phyloP scores from a whole-genome alignment of 1,139 yeast genomes.

The Yamadazyma spencermartinsiae region DNA sequence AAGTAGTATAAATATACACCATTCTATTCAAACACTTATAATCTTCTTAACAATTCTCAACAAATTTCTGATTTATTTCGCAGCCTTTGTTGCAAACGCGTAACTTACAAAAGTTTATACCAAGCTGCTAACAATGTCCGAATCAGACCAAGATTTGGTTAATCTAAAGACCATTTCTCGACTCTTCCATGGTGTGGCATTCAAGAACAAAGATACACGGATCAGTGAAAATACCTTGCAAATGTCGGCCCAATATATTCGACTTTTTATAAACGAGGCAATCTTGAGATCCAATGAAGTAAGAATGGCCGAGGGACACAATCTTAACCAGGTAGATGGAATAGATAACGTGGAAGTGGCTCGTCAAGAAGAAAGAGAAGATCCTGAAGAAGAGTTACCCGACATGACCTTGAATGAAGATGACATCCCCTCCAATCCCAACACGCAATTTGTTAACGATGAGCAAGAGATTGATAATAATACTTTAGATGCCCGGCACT shows the following conservation, averaged over 20 bases:
- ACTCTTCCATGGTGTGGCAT: slow-evolving; percentile 53
- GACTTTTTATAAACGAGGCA: slow-evolving; percentile 64
- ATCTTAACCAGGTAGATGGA: slow-evolving; percentile 29
- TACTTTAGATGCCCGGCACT: slow-evolving; percentile 51
- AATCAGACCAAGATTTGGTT: slow-evolving; percentile 8
- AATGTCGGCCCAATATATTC: slow-evolving; percentile 55
- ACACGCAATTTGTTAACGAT: slow-evolving; percentile 11
- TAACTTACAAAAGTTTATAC: too few relatives aligned
- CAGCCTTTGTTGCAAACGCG: too few relatives aligned
- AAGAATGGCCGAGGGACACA: slow-evolving; percentile 33
- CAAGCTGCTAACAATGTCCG: neutral
- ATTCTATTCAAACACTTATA: too few relatives aligned
- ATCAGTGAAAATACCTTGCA: slow-evolving; percentile 52
- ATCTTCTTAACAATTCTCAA: too few relatives aligned
- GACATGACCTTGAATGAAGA: slow-evolving; percentile 19
- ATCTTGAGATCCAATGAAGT: slow-evolving; percentile 60
- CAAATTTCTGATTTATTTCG: too few relatives aligned
- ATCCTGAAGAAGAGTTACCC: slow-evolving; percentile 21
- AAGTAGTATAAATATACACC: too few relatives aligned
- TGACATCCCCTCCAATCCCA: slow-evolving; percentile 9
- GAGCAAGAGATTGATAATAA: slow-evolving; percentile 23
- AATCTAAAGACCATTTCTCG: slow-evolving; percentile 54
- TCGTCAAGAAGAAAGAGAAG: slow-evolving; percentile 13
- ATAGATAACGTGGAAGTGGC: slow-evolving; percentile 27
- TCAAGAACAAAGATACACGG: slow-evolving; percentile 47